Evolutionary conservation across 2,329 filamentous ascomycete genomes (phyloP), one percentile per base, ranked within the genome.

Genomic region (Rachicladosporium sp.): DNA sequence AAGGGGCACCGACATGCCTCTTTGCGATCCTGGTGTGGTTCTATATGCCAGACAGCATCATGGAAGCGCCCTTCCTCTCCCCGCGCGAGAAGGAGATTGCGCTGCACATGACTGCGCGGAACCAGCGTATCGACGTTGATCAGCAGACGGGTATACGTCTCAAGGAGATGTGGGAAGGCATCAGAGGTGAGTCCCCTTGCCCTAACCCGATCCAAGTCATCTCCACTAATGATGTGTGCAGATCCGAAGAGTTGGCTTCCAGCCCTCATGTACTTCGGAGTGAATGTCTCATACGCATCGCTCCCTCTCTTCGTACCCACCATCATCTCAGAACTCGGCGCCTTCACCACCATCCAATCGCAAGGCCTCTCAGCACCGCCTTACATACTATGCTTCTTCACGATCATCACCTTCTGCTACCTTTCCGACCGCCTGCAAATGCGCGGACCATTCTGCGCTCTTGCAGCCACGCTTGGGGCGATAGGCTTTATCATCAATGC

Each of bases 351-450:
- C 10, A 70, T 84, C 44, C 66, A 76, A 43, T 77, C 82, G 0
- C 81, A 87, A 58, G 82, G 80, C 1, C 68, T 87, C 9, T 79
- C 78, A 1, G 79, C 80, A 0, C 80, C 80, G 1, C 63, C 63
- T 1, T 65, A 66, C 45, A 47, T 63, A 11, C 48, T 65, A 23
- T 62, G 56, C 38, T 65, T 63, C 46, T 51, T 65, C 40, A 44
- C 57, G 23, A 63, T 64, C 45, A 54, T 66, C 39, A 31, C 47
- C 8, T 41, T 56, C 35, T 56, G 53, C 41, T 59, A 54, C 40
- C 43, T 63, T 4, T 63, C 62, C 4, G 63, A 66, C 43, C 53
- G 49, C 15, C 41, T 58, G 23, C 51, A 55, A 33, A 44, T 62
- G 43, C 56, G 63, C 13, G 63, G 64, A 1, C 63, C 61, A 1